A percentile compares a stretch with the other conserved stretches of the same genome.
phyloP scores from a whole-genome alignment of 306 rosid genomes.

The Begonia masoniana region DNA sequence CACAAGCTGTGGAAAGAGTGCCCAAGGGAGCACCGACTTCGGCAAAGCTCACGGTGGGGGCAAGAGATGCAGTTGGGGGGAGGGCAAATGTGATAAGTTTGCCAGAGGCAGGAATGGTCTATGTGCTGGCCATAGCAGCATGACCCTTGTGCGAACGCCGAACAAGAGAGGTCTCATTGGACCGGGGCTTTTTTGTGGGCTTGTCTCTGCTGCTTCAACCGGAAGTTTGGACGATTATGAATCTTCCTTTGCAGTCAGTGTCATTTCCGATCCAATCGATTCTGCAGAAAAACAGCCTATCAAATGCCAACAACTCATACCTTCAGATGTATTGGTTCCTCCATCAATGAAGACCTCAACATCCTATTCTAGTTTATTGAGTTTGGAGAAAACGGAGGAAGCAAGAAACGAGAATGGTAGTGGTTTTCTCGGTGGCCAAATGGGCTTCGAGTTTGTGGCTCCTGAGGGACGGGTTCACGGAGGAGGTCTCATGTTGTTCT shows the following conservation, averaged over 20 bases:
- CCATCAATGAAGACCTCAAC: conserved; percentile 30
- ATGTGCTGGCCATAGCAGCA: not conserved
- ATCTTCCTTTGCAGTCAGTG: not conserved
- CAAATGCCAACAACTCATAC: conserved; percentile 35
- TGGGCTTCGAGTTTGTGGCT: conserved; percentile 29
- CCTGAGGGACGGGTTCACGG: conserved; percentile 91
- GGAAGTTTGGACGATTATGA: not conserved
- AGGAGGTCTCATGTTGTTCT: conserved; percentile 65
- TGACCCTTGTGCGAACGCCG: not conserved
- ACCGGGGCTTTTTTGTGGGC: not conserved
- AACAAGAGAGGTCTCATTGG: not conserved
- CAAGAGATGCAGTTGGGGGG: conserved; percentile 43
- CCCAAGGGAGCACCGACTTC: conserved; percentile 27
- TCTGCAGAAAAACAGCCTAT: not conserved
- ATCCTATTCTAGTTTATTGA: conserved; percentile 23
- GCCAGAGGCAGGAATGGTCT: not conserved
- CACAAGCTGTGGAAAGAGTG: conserved; percentile 55
- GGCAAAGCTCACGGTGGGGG: conserved; percentile 1
- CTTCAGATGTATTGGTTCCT: conserved; percentile 82
- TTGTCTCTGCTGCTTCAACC: not conserved
- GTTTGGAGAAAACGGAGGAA: conserved; percentile 32
- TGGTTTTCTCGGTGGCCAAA: conserved; percentile 18
- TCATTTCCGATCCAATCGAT: not conserved
- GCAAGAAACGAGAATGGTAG: conserved; percentile 16
- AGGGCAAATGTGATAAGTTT: not conserved